These are phyloP conservation scores for Xylaria sp. DNA, from an alignment of 495 filamentous ascomycete species.

Conservation along the genomic window DNA sequence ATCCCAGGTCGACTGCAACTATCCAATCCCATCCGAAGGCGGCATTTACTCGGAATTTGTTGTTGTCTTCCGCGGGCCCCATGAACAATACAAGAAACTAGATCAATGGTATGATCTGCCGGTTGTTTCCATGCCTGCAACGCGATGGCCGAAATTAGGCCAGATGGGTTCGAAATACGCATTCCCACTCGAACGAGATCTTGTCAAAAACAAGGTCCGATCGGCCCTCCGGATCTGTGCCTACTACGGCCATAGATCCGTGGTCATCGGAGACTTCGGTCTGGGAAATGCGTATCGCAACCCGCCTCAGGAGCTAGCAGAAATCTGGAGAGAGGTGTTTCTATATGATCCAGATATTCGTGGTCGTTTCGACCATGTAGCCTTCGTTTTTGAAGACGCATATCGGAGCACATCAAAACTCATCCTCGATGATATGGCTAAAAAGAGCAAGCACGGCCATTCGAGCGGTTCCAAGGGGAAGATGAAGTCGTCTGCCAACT, in stretches of 20 bases:
- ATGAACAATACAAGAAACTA: slow-evolving; percentile 55
- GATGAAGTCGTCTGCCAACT: slow-evolving; percentile 40
- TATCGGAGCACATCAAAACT: slow-evolving; percentile 51
- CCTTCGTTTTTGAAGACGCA: slow-evolving; percentile 71
- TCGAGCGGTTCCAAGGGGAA: slow-evolving; percentile 43
- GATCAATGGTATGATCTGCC: slow-evolving; percentile 61
- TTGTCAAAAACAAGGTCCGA: slow-evolving; percentile 75
- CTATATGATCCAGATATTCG: slow-evolving; percentile 69
- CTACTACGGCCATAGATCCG: slow-evolving; percentile 60
- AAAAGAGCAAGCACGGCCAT: slow-evolving; percentile 47
- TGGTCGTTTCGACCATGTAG: slow-evolving; percentile 71
- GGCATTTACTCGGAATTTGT: slow-evolving; percentile 72
- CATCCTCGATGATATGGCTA: slow-evolving; percentile 56
- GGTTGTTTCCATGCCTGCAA: slow-evolving; percentile 74
- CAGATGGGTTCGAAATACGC: slow-evolving; percentile 69
- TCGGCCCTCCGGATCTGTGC: slow-evolving; percentile 71
- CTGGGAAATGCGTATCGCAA: slow-evolving; percentile 73
- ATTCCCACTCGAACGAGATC: slow-evolving; percentile 69
- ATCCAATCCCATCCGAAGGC: slow-evolving; percentile 70
- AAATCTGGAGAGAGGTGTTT: slow-evolving; percentile 71
- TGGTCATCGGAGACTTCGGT: slow-evolving; percentile 76
- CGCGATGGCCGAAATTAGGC: slow-evolving; percentile 73
- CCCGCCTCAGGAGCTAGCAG: slow-evolving; percentile 69
- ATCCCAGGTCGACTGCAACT: slow-evolving; percentile 56
- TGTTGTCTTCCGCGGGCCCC: slow-evolving; percentile 56